These are phyloP conservation scores for Scheffersomyces parashehatae DNA, from an alignment of 1,139 yeast species.

Conservation along the genomic window DNA sequence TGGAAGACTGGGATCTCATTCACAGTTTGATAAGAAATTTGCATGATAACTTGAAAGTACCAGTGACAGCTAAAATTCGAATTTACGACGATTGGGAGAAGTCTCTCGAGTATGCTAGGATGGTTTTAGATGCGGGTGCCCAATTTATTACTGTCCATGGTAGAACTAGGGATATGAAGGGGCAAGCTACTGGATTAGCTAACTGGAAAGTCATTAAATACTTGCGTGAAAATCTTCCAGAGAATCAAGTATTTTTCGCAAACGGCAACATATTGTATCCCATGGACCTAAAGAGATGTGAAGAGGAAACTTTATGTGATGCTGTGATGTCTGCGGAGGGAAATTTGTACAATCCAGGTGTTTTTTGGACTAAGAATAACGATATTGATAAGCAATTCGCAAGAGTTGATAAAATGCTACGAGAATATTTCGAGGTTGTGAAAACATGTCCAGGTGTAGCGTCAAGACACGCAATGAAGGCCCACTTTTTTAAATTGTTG, in stretches of 20 bases:
- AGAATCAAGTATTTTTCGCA: constrained; percentile 84
- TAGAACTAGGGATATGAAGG: constrained; percentile 95
- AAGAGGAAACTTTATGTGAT: constrained; percentile 66
- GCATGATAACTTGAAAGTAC: constrained; percentile 73
- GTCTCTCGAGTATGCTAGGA: constrained; percentile 81
- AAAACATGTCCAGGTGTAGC: constrained; percentile 68
- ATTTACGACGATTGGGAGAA: constrained; percentile 85
- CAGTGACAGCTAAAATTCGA: constrained; percentile 95
- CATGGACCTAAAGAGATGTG: constrained; percentile 72
- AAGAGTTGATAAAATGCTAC: constrained; percentile 74
- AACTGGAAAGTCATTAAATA: constrained; percentile 83
- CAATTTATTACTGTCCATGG: constrained; percentile 95
- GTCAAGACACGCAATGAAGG: constrained; percentile 80
- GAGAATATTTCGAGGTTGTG: constrained; percentile 89
- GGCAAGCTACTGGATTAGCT: constrained; percentile 92
- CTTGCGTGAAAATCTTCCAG: constrained; percentile 76
- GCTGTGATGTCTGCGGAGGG: constrained; percentile 99
- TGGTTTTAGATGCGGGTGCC: constrained; percentile 94
- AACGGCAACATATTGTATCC: constrained; percentile 91
- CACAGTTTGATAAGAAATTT: constrained; percentile 67
- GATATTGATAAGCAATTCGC: constrained; percentile 74
- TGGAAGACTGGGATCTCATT: constrained; percentile 96
- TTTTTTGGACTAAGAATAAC: constrained; percentile 60
- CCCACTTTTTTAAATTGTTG: constrained; percentile 86
- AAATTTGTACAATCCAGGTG: constrained; percentile 89